phyloP scores from a whole-genome alignment of 78 protist genomes.

The Speleostelium caveatum region DNA sequence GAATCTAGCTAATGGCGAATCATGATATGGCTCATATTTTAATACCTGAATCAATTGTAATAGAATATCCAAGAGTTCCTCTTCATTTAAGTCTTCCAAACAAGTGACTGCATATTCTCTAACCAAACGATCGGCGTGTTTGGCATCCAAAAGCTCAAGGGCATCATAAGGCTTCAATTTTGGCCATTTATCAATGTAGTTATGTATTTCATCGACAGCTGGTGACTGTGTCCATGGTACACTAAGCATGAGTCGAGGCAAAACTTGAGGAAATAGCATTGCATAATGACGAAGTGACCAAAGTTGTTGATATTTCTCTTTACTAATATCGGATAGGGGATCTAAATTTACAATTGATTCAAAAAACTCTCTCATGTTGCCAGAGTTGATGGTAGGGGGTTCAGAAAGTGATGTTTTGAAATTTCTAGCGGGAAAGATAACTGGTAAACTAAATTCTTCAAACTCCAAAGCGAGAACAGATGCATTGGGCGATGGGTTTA shows the following conservation, averaged over 20 bases:
- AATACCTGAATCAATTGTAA: slow-evolving; percentile 92
- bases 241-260: slow-evolving; percentile 91
- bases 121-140: slow-evolving; percentile 85
- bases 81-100: slow-evolving; percentile 84
- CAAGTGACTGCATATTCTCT: slow-evolving; percentile 87
- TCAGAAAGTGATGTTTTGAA: neutral
- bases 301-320: slow-evolving; percentile 51
- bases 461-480: slow-evolving; percentile 55
- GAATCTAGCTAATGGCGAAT: slow-evolving; percentile 79
- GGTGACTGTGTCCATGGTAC: slow-evolving; percentile 85
- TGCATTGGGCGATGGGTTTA: slow-evolving; percentile 4
- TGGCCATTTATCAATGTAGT: slow-evolving; percentile 69
- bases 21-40: slow-evolving; percentile 91
- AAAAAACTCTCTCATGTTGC: slow-evolving; percentile 66
- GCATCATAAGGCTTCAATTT: slow-evolving; percentile 72
- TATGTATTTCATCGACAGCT: slow-evolving; percentile 84
- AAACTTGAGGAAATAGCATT: slow-evolving; percentile 63
- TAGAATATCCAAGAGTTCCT: slow-evolving; percentile 81
- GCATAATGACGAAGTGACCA: slow-evolving; percentile 70
- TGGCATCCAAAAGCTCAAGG: slow-evolving; percentile 88
- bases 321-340: slow-evolving; percentile 28
- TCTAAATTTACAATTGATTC: slow-evolving; percentile 33
- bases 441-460: slow-evolving; percentile 69
- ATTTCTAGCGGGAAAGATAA: slow-evolving; percentile 72
- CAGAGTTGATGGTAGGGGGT: slow-evolving; percentile 51